Base-by-base conservation (phyloP, 78 protist genomes). In the Guillardia theta region DNA sequence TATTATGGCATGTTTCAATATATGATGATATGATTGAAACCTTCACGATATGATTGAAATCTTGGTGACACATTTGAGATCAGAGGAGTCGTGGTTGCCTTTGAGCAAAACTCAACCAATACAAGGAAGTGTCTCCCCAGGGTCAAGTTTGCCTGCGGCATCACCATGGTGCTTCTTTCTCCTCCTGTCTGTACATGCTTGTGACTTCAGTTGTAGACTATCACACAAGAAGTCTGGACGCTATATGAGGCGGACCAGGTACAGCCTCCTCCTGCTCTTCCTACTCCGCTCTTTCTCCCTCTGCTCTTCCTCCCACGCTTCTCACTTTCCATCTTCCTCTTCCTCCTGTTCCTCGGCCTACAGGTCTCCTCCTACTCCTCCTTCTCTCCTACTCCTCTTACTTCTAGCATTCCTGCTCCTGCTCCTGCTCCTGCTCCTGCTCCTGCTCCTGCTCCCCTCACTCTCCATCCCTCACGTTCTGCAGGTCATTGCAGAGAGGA, bases 401-500 rank as follows among this genome's bases (percentile, higher is more conserved):
- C 58, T 50, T 15, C 58, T 50, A 19, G 30, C 58, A 10, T 50
- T 50, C 15, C 58, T 15, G 10, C 15, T 50, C 58, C 58, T 15
- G 30, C 15, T 15, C 58, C 58, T 50, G 30, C 58, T 15, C 58
- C 58, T 50, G 30, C 58, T 50, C 15, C 58, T 15, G 10, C 15
- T 50, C 58, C 58, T 15, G 30, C 15, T 15, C 58, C 58, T 50
- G 30, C 58, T 15, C 15, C 58, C 58, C 58, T 50, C 58, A 10
- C 58, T 50, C 58, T 15, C 58, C 58, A 10, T 15, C 30, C 58
- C 58, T 50, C 58, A n/a, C n/a, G n/a, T n/a, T n/a, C n/a, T n/a
- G n/a, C n/a, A 50, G 58, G 58, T 58, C 70, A 58, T 70, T 0
- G 83, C 83, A 12, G 83, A 94, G 90, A 95, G 98, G 24, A 3